These are phyloP conservation scores for Geotrichum phurueaensis DNA, from an alignment of 1,139 yeast genomes.

Conservation along the genomic window DNA sequence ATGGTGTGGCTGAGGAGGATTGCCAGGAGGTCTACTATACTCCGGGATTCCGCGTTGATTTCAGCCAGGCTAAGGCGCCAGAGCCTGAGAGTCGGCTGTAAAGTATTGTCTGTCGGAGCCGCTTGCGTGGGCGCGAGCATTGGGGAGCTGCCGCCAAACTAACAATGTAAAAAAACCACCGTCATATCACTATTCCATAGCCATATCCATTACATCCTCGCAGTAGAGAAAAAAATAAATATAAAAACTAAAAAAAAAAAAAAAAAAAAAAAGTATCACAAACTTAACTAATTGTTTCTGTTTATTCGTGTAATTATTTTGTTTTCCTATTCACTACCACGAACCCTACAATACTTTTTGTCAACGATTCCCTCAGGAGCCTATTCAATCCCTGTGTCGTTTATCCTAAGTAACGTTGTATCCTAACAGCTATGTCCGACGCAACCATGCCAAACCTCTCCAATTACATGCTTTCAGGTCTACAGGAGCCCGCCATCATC, in stretches of 20 bases:
- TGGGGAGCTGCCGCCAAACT: too few species aligned
- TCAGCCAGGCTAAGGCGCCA: neutral
- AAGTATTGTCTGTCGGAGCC: neutral
- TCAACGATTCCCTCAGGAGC: too few species aligned
- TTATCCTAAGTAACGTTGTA: too few species aligned
- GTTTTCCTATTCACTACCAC: too few species aligned
- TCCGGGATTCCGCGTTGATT: constrained; percentile 35
- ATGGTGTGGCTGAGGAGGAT: constrained; percentile 72
- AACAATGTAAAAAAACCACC: neutral
- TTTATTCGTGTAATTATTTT: too few species aligned
- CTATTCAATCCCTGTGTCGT: too few species aligned
- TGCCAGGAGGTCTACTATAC: constrained; percentile 71
- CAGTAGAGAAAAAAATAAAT: neutral
- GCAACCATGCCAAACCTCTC: too few species aligned
- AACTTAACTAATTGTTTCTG: neutral
- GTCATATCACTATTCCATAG: neutral
- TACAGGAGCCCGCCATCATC: too few species aligned
- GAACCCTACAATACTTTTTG: too few species aligned
- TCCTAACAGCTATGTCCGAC: too few species aligned
- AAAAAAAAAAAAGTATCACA: neutral
- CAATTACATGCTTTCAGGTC: too few species aligned
- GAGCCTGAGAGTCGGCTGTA: neutral
- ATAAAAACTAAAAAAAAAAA: neutral
- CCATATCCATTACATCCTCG: neutral
- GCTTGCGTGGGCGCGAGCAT: neutral